Evolutionary conservation across 768 basidiomycete genomes (phyloP), one percentile per base, ranked within the genome.

Genomic region (Mycena sanguinolenta): DNA sequence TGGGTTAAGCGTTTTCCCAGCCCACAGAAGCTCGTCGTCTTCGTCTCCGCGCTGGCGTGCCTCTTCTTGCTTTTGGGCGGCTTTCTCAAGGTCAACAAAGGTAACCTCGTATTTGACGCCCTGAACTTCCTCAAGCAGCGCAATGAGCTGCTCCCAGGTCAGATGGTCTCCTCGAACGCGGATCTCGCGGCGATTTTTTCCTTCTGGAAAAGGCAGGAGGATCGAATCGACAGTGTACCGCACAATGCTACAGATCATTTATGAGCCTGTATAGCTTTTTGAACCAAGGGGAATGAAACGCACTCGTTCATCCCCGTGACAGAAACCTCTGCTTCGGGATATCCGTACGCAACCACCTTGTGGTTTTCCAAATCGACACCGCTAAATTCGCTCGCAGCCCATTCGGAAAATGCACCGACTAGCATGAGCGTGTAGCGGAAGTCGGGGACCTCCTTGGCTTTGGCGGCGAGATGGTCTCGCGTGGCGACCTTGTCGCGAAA

Each of bases 401-500:
- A 67, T 38, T 67, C 58, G 38, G 58, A 60, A 39, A 59, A 67
- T 28, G 27, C 21, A 6, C 65, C 65, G 6, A 25, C n/a, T 21
- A 67, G 58, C 58, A 67, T 42, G 21, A 67, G 58, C 50, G 65
- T 67, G 58, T 67, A 67, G 14, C 38, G 57, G 58, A 67, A 67
- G 58, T 25, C 65, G 6, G 65, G 58, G n/a, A 42, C 27, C 21
- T 17, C 50, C 23, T 53, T 60, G 2, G 65, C 58, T 17, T 25
- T 50, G 0, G 65, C 65, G 28, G n/a, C 38, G 36, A 67, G 58
- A 38, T 67, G 65, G 28, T 67, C 58, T 25, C 65, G 58, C 19
- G 65, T 67, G 50, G 34, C 65, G 38, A 67, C 38, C 28, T 59
- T 52, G 38, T 67, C 65, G 58, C 65, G 65, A 58, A 67, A 67